Evolutionary conservation across 2,329 filamentous ascomycete species (phyloP), one percentile per base, ranked within the genome.

Genomic region (Phyllosticta citrichinensis): DNA sequence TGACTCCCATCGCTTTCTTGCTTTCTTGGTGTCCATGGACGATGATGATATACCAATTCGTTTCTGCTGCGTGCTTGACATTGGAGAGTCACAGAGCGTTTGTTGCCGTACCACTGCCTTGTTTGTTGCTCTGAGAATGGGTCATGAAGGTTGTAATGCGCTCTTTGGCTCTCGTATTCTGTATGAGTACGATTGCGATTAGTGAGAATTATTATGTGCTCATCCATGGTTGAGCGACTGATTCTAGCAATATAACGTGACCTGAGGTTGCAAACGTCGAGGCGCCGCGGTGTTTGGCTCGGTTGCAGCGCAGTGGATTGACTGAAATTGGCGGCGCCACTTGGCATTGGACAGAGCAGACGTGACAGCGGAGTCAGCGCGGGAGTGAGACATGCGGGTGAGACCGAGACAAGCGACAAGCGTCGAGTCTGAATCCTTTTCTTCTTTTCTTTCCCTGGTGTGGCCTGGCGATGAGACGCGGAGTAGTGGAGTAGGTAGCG

Each of bases 1-100:
- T 54, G 14, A 52, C 40, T 40, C 58, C 56, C 54, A 25, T 52
- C 47, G 22, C 53, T 20, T 56, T 57, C 27, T 60, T 57, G 47
- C 35, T 61, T 51, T 57, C 22, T 51, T 52, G 60, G 60, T 61
- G 60, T 61, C 60, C 12, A 53, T 53, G 22, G 22, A 22, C 22
- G 2, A 22, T 52, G n/a, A 53, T 55, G 51, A 61, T 61, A 61
- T 61, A 61, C 60, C 60, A 40, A 61, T 53, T 53, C 27, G 19
- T 35, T 53, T 14, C 20, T 47, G 19, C 14, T 20, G 27, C 52
- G 56, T 52, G 56, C 58, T 56, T 5, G 56, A 56, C 20, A 51
- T 53, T 60, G 6, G 35, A 40, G 33, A 40, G 25, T 60, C 50
- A 9, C 25, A n/a, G 52, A 30, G 35, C 20, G 35, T 55, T 52